phyloP scores from a whole-genome alignment of 208 protist genomes.

The Trypanosomatidae sp. region DNA sequence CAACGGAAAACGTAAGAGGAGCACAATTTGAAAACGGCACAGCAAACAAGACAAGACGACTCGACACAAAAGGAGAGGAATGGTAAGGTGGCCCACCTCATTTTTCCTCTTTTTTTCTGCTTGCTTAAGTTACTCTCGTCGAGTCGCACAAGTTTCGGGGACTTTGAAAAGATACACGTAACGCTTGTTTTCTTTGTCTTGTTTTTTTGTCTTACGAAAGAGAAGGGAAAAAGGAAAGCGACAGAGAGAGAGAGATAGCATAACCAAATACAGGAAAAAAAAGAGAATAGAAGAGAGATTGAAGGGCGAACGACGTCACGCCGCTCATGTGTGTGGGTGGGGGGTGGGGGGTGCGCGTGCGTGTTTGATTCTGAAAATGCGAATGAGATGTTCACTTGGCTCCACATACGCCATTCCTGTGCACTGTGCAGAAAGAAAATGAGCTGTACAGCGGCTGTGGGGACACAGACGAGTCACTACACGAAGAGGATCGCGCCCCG shows the following conservation, averaged over 20 bases:
- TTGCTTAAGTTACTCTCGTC: neutral
- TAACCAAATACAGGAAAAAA: neutral
- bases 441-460: neutral
- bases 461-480: neutral
- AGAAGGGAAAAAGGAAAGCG: neutral
- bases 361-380: neutral
- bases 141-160: neutral
- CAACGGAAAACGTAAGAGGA: neutral
- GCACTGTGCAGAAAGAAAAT: neutral
- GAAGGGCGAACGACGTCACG: neutral
- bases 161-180: conserved; percentile 20
- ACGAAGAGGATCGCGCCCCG: neutral
- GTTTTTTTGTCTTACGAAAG: neutral
- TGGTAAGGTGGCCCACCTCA: neutral
- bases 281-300: conserved; percentile 6
- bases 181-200: neutral
- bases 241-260: neutral
- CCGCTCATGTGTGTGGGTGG: neutral
- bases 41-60: neutral
- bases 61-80: neutral
- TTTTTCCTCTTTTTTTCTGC: neutral
- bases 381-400: neutral
- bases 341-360: neutral
- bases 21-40: neutral
- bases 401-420: neutral